Evolutionary conservation across 768 basidiomycete species (phyloP).

Genomic region (Leccinum arenicola): DNA sequence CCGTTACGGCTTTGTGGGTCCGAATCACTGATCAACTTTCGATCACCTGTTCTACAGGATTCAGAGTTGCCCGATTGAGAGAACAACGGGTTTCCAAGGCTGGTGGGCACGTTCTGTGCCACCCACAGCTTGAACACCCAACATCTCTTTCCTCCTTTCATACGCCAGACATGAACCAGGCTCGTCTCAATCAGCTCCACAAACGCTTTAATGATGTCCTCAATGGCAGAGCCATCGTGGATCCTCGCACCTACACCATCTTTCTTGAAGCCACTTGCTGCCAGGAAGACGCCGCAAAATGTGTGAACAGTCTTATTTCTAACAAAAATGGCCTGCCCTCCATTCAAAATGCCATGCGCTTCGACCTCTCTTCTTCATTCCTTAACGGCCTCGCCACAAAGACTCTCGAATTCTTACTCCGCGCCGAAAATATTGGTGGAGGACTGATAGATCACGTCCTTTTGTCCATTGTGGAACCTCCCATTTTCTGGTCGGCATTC

Average conservation of each 20-base stretch:
- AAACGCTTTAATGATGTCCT: slow-evolving; percentile 37
- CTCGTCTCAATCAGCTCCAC: slow-evolving; percentile 27
- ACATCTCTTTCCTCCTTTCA: neutral
- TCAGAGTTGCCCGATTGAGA: neutral
- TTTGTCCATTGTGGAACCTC: slow-evolving; percentile 44
- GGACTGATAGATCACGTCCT: slow-evolving; percentile 43
- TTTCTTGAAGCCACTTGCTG: slow-evolving; percentile 49
- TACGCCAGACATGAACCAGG: slow-evolving; percentile 11
- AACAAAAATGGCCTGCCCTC: slow-evolving; percentile 35
- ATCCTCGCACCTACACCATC: slow-evolving; percentile 19
- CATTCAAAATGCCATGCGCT: slow-evolving; percentile 44
- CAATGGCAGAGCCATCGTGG: slow-evolving; percentile 27
- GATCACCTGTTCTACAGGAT: too few species aligned
- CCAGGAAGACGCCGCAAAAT: slow-evolving; percentile 38
- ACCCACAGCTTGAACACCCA: neutral
- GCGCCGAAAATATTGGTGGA: slow-evolving; percentile 42
- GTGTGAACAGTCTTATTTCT: slow-evolving; percentile 37
- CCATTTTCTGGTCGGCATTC: slow-evolving; percentile 49
- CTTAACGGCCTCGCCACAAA: slow-evolving; percentile 41
- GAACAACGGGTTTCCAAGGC: neutral
- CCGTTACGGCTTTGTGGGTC: neutral
- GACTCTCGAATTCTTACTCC: slow-evolving; percentile 40
- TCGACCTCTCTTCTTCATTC: slow-evolving; percentile 38
- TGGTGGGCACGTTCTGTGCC: neutral
- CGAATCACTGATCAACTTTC: too few species aligned